Base-by-base conservation (phyloP, 129 eudicot species). In the Heracleum sosnowskyi region DNA sequence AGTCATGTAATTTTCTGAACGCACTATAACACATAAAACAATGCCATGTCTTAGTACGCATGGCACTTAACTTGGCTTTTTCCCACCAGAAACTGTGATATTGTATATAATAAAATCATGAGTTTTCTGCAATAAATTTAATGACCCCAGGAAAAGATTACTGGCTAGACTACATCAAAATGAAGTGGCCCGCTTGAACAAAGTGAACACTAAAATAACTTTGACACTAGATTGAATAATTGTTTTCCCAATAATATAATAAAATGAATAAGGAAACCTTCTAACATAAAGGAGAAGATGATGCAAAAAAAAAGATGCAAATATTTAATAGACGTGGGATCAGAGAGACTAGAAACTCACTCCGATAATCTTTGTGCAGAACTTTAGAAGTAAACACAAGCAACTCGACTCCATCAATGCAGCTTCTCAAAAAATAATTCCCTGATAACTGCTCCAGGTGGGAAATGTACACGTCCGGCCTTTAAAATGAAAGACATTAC, bases 351-450 rank as follows among this genome's bases (percentile, higher is more conserved):
- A n/a, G 26, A 34, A 41, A 71, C 86, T 84, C 75, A 93, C 97
- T 81, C 82, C 24, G 81, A 91, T 82, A 33, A 15, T 66, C 39
- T 31, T 75, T 82, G 10, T 60, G 68, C 68, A 60, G 33, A 60
- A 60, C 51, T 80, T 81, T 76, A 85, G 91, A 93, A 44, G 90
- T 36, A 68, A 91, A 77, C 29, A 93, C 84, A 47, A 89, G 77
- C 75, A 93, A 80, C 82, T 89, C 98, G 15, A 85, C 79, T 33
- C 87, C 92, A 42, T 75, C 78, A 6, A 89, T 83, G 40, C 7
- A 42, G 76, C 79, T 73, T 82, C 84, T 93, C 89, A 93, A 63
- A 41, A 83, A 60, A 44, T 86, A 82, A 31, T 73, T 41, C 46
- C 16, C 45, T 63, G 79, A 76, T 22, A 90, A 69, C 70, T 36